Conservation (phyloP, 306 rosid species). For the Prosopis cineraria region DNA sequence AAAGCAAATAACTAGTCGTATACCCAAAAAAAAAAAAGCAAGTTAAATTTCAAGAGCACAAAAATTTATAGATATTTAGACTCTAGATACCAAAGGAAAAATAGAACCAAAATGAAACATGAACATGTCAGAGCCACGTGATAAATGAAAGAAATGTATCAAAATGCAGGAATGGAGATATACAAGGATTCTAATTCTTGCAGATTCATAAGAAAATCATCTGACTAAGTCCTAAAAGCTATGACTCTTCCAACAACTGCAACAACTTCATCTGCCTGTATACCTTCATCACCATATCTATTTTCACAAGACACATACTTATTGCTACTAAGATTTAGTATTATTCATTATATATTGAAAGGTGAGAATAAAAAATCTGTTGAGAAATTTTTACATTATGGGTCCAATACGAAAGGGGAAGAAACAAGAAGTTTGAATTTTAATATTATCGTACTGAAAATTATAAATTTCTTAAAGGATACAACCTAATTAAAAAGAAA, state of each 20-base stretch:
- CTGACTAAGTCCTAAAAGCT: neutral
- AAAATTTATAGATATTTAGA: neutral
- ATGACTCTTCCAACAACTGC: neutral
- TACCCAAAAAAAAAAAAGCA: too few species aligned
- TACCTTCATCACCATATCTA: neutral
- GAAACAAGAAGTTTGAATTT: constrained; percentile 1
- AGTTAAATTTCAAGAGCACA: neutral
- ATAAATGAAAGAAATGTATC: neutral
- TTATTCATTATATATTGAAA: neutral
- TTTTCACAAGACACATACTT: neutral
- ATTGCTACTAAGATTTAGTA: neutral
- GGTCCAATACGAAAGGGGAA: neutral
- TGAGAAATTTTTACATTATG: neutral
- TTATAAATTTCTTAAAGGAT: neutral
- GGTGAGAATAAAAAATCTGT: neutral
- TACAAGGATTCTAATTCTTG: neutral
- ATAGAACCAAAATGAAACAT: constrained; percentile 15
- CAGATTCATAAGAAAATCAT: neutral
- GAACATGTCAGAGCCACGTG: constrained; percentile 1
- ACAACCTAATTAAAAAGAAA: neutral
- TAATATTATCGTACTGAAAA: neutral
- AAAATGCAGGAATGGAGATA: neutral
- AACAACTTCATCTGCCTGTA: neutral
- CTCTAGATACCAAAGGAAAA: neutral
- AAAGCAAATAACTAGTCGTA: constrained; percentile 5